Percentiles rank a stretch among this genome's conserved stretches.
Evolutionary conservation across 768 basidiomycete species (phyloP).

Genomic region (Phylloporus arenicola): DNA sequence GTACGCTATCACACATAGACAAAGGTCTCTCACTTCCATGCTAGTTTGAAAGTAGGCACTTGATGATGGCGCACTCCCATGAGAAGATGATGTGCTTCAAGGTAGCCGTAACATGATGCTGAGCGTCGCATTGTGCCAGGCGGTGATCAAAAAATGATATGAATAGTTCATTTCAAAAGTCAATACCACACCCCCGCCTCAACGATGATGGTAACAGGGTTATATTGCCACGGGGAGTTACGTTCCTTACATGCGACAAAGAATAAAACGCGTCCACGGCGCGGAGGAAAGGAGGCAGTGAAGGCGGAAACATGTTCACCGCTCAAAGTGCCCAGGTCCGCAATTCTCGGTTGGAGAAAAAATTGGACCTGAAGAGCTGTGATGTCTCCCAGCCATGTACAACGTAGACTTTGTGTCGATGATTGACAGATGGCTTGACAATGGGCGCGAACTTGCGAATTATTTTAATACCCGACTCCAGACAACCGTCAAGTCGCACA

Average conservation of each 20-base stretch:
- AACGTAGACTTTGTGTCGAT: neutral
- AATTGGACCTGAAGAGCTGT: neutral
- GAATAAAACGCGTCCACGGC: conserved; percentile 9
- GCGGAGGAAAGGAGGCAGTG: conserved; percentile 20
- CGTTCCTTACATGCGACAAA: conserved; percentile 19
- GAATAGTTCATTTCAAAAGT: neutral
- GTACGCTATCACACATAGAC: neutral
- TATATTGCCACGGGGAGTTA: conserved; percentile 16
- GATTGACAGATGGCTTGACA: neutral
- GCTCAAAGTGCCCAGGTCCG: conserved; percentile 20
- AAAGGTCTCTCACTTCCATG: neutral
- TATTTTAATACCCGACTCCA: neutral
- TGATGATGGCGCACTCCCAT: neutral
- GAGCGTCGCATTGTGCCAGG: neutral
- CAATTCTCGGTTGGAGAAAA: conserved; percentile 19
- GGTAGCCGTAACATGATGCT: neutral
- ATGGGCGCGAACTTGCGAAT: neutral
- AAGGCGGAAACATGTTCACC: conserved; percentile 11
- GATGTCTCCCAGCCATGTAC: too few species aligned
- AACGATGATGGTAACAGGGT: conserved; percentile 1
- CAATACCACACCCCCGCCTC: neutral
- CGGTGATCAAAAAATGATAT: conserved; percentile 11
- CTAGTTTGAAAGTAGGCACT: neutral
- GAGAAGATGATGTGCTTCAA: neutral
- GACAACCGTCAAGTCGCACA: neutral